Percentiles rank a stretch among this genome's conserved stretches.
Evolutionary conservation across 345 rosid genomes (phyloP).

Genomic region (Corchorus capsularis): DNA sequence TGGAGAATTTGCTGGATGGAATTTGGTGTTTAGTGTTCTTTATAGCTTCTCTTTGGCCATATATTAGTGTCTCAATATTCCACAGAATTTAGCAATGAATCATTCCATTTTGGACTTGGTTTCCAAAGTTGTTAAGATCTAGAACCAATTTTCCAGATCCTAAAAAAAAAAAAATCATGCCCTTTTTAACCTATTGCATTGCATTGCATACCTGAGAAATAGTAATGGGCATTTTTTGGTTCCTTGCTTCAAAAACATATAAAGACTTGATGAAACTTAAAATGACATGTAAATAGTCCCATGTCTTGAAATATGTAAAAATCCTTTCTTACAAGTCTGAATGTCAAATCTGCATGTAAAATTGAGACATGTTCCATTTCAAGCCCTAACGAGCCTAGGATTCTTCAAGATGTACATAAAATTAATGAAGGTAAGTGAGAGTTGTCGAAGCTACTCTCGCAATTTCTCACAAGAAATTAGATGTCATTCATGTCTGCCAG

Average conservation of each 20-base stretch:
- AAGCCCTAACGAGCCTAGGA: not conserved
- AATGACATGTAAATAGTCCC: not conserved
- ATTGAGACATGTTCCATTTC: not conserved
- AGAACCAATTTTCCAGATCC: not conserved
- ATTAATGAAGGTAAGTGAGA: not conserved
- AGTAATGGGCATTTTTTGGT: not conserved
- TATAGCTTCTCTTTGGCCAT: not conserved
- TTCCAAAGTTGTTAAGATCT: not conserved
- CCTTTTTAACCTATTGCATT: not conserved
- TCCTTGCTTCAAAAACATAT: not conserved
- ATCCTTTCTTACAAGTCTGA: not conserved
- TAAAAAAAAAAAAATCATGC: not conserved
- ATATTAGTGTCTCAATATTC: not conserved
- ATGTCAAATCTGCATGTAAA: not conserved
- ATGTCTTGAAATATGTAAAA: not conserved
- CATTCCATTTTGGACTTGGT: not conserved
- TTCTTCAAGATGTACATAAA: not conserved
- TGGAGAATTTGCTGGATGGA: not conserved
- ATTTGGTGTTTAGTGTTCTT: not conserved
- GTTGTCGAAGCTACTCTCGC: not conserved
- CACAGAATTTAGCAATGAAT: not conserved
- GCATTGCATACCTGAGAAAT: not conserved
- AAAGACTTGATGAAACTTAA: not conserved
- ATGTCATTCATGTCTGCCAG: slow-evolving; percentile 7
- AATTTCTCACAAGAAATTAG: not conserved